These are phyloP conservation scores for Gardenia jasminoides DNA, from an alignment of 257 asterid genomes.

Conservation along the genomic window DNA sequence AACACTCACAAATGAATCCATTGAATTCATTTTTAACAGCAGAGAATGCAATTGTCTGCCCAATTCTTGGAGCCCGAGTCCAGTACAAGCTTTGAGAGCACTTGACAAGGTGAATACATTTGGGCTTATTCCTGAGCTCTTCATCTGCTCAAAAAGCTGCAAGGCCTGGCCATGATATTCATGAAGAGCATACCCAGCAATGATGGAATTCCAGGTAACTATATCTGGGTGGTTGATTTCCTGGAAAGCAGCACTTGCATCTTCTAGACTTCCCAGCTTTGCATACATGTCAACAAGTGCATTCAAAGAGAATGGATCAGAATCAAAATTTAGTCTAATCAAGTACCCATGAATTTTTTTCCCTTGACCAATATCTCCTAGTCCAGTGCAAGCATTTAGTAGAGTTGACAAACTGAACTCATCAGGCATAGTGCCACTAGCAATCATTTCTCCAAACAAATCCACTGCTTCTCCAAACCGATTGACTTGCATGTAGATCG, in stretches of 20 bases:
- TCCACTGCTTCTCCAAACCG: slow-evolving; percentile 49
- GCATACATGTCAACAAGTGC: slow-evolving; percentile 81
- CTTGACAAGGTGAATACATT: slow-evolving; percentile 76
- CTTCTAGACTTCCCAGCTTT: slow-evolving; percentile 53
- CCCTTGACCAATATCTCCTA: slow-evolving; percentile 52
- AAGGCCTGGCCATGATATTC: slow-evolving; percentile 48
- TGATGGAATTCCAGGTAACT: slow-evolving; percentile 73
- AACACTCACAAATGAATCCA: slow-evolving; percentile 59
- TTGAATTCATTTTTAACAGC: slow-evolving; percentile 49
- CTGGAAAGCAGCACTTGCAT: slow-evolving; percentile 44
- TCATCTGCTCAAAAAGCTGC: slow-evolving; percentile 53
- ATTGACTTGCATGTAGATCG: slow-evolving; percentile 54
- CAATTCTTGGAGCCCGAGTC: slow-evolving; percentile 39
- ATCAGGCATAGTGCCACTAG: slow-evolving; percentile 53
- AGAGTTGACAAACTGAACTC: slow-evolving; percentile 70
- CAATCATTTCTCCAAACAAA: slow-evolving; percentile 62
- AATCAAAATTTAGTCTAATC: slow-evolving; percentile 59
- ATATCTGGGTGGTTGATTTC: slow-evolving; percentile 50
- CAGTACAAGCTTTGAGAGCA: slow-evolving; percentile 72
- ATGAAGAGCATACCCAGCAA: slow-evolving; percentile 64
- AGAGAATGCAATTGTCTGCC: slow-evolving; percentile 61
- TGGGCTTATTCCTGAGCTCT: slow-evolving; percentile 47
- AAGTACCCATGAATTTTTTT: slow-evolving; percentile 60
- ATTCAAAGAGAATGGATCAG: slow-evolving; percentile 63
- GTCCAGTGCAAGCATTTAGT: slow-evolving; percentile 62